Base-by-base conservation (phyloP, 2,329 filamentous ascomycete genomes). In the Penicillium sp. region DNA sequence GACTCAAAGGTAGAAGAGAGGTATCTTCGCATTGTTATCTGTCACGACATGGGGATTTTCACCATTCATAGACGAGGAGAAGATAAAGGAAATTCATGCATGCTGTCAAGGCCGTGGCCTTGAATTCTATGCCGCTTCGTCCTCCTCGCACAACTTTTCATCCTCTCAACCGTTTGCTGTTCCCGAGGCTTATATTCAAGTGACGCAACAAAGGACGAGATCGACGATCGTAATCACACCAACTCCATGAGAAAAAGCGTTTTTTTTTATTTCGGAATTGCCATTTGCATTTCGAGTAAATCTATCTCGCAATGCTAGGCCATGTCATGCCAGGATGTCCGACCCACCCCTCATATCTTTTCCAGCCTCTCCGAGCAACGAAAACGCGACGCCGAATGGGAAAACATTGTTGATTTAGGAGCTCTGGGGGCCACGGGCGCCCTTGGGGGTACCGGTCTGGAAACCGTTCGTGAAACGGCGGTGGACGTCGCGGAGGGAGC, bases 381-480 rank as follows among this genome's bases (percentile, higher is more conserved):
- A 73, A 75, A 73, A 73, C 70, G 69, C 74, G 72, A 74, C 73
- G 69, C 73, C 72, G 71, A 69, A 59, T 67, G 55, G 60, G 67
- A 62, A 62, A 70, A 68, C 62, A 66, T 56, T 65, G 68, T 65
- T 63, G 70, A 72, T 73, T 71, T 80, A 81, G 68, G 76, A 73
- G 69, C 72, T 80, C 67, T 79, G 72, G 73, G 86, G 84, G 76
- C 90, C 91, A 73, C 89, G 89, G 73, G 93, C 85, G 78, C 89
- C 90, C 86, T 96, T 93, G 79, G 93, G 93, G 74, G 86, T 82
- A 79, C 95, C 95, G 73, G 84, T 87, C 85, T 91, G 94, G 92
- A 99, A 99, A 76, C 93, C 93, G 85, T 99, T 99, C 87, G 90
- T 92, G 89, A 97, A 97, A 84, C 88, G 88, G 82, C 95, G 90